Evolutionary conservation across 805 yeast species (phyloP), one percentile per base, ranked within the genome.

Genomic region (Debaryomyces maramus): DNA sequence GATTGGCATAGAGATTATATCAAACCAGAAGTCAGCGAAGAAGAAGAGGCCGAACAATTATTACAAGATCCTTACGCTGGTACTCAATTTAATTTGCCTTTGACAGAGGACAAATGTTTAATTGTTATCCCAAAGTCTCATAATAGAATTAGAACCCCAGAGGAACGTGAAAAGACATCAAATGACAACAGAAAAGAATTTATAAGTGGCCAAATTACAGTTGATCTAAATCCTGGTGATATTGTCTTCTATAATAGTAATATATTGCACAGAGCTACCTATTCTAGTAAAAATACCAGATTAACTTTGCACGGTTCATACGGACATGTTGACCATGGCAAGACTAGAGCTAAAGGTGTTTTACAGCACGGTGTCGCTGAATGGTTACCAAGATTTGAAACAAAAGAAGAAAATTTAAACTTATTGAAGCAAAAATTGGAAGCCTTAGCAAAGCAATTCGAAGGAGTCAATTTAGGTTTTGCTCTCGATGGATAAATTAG

Each of bases 1-100:
- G 73, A 69, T 43, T 75, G 80, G 80, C 80, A 75, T 51, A 58
- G 80, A 28, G 80, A 75, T 52, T 67, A 68, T 45, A 72, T 75
- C 38, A 64, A 64, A 40, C 77, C 78, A 9, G 76, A 71, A 20
- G 77, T 58, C 14, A 55, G 70, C 4, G 63, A 61, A 5, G 73
- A 69, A 38, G 72, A 74, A 48, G 80, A 75, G 50, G 63, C 64
- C 4, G 56, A 50, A 32, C 65, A 65, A 43, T 56, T 75, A 36
- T 55, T 60, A 18, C 40, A 52, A 26, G 55, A 66, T 29, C 73
- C 75, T 1, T 67, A 60, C 40, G 71, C 75, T 14, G 79, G 78
- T 2, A 64, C 78, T 15, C 80, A 75, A 46, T 75, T 73, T 58
- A 75, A 75, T 46, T 61, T 75, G 52, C 76, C 80, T 2, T 55